Percentiles rank a stretch among this genome's conserved stretches.
These are phyloP conservation scores for Melaleuca alternifolia DNA, from an alignment of 345 rosid species.

Conservation along the genomic window DNA sequence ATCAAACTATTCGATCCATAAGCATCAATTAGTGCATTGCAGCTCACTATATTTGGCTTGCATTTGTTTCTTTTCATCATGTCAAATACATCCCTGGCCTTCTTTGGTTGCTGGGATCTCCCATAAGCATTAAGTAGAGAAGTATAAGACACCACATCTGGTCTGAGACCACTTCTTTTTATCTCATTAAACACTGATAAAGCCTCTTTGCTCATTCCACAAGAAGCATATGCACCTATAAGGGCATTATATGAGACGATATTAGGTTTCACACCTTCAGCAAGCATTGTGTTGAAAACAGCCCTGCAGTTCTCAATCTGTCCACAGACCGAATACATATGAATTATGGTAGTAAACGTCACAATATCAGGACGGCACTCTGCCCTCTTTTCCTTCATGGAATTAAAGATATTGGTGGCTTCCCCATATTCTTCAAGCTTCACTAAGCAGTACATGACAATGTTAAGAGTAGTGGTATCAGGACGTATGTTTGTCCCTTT, in stretches of 20 bases:
- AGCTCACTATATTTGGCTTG: slow-evolving; percentile 71
- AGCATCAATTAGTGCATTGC: slow-evolving; percentile 86
- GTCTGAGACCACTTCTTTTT: slow-evolving; percentile 44
- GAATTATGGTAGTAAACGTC: slow-evolving; percentile 70
- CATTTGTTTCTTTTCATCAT: slow-evolving; percentile 56
- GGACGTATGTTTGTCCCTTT: slow-evolving; percentile 77
- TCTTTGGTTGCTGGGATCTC: slow-evolving; percentile 64
- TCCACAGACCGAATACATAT: slow-evolving; percentile 63
- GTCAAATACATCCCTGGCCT: slow-evolving; percentile 65
- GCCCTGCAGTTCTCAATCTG: slow-evolving; percentile 71
- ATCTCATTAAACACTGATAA: slow-evolving; percentile 59
- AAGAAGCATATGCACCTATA: slow-evolving; percentile 76
- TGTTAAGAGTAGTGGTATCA: slow-evolving; percentile 77
- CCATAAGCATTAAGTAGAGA: slow-evolving; percentile 86
- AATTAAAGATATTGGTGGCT: slow-evolving; percentile 64
- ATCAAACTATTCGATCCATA: slow-evolving; percentile 79
- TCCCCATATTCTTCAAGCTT: slow-evolving; percentile 65
- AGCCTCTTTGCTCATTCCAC: slow-evolving; percentile 78
- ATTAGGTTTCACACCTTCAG: slow-evolving; percentile 82
- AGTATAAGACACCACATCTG: slow-evolving; percentile 81
- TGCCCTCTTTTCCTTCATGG: slow-evolving; percentile 71
- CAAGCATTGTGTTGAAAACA: slow-evolving; percentile 62
- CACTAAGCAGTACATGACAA: slow-evolving; percentile 64
- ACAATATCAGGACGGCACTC: slow-evolving; percentile 70
- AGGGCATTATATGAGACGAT: slow-evolving; percentile 69